Evolutionary conservation across 441 rosid genomes (phyloP), one percentile per base, ranked within the genome.

Genomic region (Gossypium gossypioides): DNA sequence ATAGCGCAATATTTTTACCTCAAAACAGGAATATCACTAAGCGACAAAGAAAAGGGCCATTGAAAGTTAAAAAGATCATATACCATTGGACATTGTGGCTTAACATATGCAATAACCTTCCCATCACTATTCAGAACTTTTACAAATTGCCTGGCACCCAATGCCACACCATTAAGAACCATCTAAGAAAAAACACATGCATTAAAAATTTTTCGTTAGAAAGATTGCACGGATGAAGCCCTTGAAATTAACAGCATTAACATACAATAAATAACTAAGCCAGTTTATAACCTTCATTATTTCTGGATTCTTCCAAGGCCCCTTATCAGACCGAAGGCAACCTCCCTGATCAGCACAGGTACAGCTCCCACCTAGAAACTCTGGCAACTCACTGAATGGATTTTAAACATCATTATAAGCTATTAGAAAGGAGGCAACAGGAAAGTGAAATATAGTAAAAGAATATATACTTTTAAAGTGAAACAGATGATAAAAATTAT

Each of bases 221-320:
- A 72, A 69, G 44, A 44, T 40, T 74, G 4, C 67, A 74, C 22
- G 10, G 27, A 10, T 9, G 29, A 68, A 52, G 54, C 71, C 34
- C 18, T 66, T 37, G 52, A 55, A 19, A 69, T 55, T 18, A 60
- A 56, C 42, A 76, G 64, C 19, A 73, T 37, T 40, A 48, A 72
- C 46, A 78, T 40, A 22, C 22, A 27, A 50, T 4, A 55, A 74
- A 61, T 72, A 68, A 56, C 52, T 74, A 74, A 68, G 55, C 56
- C 72, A 77, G 65, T 6, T 24, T 68, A 77, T 29, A 69, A 90
- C 99, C 97, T 91, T 96, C 66, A 96, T 78, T 62, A 96, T 89
- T 70, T 88, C 93, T 1, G 91, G 91, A 80, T 91, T 90, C 81
- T 87, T 93, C 99, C 99, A 96, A 42, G 99, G 99, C 72, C 99